Percentiles rank a stretch among this genome's conserved stretches.
phyloP scores from a whole-genome alignment of 176 grass and related monocot species.

The Avena eriantha region DNA sequence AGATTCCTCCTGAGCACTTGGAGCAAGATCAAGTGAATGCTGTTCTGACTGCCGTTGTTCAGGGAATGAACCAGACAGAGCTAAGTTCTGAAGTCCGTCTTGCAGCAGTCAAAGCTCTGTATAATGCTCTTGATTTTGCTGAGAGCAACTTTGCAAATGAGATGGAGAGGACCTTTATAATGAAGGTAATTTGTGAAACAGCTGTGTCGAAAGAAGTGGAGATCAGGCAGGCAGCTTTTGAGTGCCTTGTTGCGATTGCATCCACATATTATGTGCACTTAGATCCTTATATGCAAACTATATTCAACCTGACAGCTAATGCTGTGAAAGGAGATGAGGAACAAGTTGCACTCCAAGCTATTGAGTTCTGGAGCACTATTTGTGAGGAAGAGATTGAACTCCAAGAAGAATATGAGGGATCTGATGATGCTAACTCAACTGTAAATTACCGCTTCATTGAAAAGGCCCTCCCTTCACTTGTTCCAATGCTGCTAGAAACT shows the following conservation, averaged over 20 bases:
- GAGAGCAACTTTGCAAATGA: slow-evolving; percentile 89
- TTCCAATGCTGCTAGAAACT: too few relatives aligned
- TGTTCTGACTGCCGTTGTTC: slow-evolving; percentile 80
- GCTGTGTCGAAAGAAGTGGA: slow-evolving; percentile 71
- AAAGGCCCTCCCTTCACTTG: too few relatives aligned
- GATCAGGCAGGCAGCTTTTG: slow-evolving; percentile 76
- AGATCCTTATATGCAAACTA: slow-evolving; percentile 69
- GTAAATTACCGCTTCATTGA: too few relatives aligned
- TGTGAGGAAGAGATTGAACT: too few relatives aligned
- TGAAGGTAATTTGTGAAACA: slow-evolving; percentile 88
- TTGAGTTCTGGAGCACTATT: slow-evolving; percentile 55
- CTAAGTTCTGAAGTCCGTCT: slow-evolving; percentile 74
- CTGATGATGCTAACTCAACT: too few relatives aligned
- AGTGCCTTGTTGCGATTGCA: slow-evolving; percentile 86
- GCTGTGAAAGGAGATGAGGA: slow-evolving; percentile 80
- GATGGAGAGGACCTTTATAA: slow-evolving; percentile 77
- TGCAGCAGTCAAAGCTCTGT: slow-evolving; percentile 74
- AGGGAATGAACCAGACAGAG: slow-evolving; percentile 79
- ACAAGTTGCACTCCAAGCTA: slow-evolving; percentile 73
- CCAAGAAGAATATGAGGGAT: too few relatives aligned
- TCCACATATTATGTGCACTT: slow-evolving; percentile 77
- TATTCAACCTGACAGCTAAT: slow-evolving; percentile 76
- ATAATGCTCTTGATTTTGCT: slow-evolving; percentile 80
- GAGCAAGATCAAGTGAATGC: slow-evolving; percentile 42
- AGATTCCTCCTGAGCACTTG: slow-evolving; percentile 35